phyloP scores from a whole-genome alignment of 805 yeast species.

The Starmerella potacharoeniae region DNA sequence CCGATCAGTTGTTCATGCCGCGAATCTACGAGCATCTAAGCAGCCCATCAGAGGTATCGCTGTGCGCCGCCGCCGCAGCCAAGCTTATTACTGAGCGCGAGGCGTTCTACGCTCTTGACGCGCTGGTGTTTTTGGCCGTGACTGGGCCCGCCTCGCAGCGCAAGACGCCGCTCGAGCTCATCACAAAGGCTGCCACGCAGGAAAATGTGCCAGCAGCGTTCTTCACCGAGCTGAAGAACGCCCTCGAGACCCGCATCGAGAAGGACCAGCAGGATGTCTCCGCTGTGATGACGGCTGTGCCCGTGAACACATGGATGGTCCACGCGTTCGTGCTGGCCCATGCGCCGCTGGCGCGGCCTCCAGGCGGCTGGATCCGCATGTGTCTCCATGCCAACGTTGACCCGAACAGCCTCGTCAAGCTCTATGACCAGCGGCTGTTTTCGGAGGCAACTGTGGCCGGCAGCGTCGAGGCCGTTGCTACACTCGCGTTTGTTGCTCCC shows the following conservation, averaged over 20 bases:
- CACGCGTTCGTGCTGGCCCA: constrained; percentile 38
- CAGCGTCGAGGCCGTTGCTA: constrained; percentile 28
- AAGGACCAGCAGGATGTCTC: constrained; percentile 3
- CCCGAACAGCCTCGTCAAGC: constrained; percentile 45
- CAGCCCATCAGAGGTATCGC: constrained; percentile 9
- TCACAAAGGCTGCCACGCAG: not conserved
- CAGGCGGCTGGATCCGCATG: constrained; percentile 68
- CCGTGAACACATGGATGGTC: constrained; percentile 24
- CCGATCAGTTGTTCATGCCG: constrained; percentile 12
- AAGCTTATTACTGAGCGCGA: not conserved
- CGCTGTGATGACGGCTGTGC: constrained; percentile 4
- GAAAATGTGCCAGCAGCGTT: not conserved
- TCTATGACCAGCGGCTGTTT: constrained; percentile 24
- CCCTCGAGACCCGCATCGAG: not conserved
- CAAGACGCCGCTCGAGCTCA: not conserved
- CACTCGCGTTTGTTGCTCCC: constrained; percentile 48
- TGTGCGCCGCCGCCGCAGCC: constrained; percentile 13
- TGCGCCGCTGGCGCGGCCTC: constrained; percentile 29
- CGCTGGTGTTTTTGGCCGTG: not conserved
- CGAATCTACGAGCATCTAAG: constrained; percentile 18
- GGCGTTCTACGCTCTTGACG: not conserved
- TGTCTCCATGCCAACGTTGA: constrained; percentile 50
- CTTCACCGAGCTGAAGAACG: not conserved
- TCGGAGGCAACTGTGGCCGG: constrained; percentile 23
- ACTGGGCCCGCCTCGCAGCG: not conserved